A percentile compares a stretch with the other conserved stretches of the same genome.
Conservation (phyloP, 2,329 filamentous ascomycete species). For the Fusarium pseudoanthophilum region DNA sequence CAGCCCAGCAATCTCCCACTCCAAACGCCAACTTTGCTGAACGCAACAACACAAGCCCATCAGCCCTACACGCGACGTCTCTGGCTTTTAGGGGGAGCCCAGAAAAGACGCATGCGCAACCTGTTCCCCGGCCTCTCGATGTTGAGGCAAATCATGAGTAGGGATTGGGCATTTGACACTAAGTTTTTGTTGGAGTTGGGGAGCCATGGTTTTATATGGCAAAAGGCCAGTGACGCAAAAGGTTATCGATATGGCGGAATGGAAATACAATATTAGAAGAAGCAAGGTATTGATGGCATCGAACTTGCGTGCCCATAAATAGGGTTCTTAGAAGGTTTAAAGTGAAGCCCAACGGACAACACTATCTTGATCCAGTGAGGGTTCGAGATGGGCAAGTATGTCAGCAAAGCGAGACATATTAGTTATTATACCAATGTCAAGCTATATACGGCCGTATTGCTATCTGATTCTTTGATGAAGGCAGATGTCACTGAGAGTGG, state of each 20-base stretch:
- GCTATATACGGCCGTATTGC: slow-evolving; percentile 7
- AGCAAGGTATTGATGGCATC: slow-evolving; percentile 7
- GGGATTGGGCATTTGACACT: slow-evolving; percentile 20
- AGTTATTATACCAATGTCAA: slow-evolving; percentile 24
- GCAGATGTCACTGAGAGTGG: not conserved
- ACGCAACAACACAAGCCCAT: slow-evolving; percentile 45
- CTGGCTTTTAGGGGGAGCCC: slow-evolving; percentile 71
- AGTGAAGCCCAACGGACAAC: slow-evolving; percentile 8
- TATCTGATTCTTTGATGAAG: not conserved
- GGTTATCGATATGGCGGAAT: slow-evolving; percentile 34
- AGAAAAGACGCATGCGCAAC: slow-evolving; percentile 61
- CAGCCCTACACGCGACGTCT: slow-evolving; percentile 54
- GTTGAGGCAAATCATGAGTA: slow-evolving; percentile 47
- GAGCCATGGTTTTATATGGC: slow-evolving; percentile 32
- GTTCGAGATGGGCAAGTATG: not conserved
- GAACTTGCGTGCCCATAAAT: not conserved
- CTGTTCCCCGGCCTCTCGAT: slow-evolving; percentile 46
- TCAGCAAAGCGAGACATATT: slow-evolving; percentile 9
- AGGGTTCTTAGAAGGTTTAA: not conserved
- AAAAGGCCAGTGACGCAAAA: slow-evolving; percentile 36
- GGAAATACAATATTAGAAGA: slow-evolving; percentile 32
- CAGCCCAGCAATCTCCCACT: slow-evolving; percentile 21
- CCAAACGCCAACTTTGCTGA: slow-evolving; percentile 8
- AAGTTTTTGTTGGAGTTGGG: slow-evolving; percentile 43
- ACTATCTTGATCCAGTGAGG: not conserved